Base-by-base conservation (phyloP, 345 rosid species). In the Eucalyptus tenuipes region DNA sequence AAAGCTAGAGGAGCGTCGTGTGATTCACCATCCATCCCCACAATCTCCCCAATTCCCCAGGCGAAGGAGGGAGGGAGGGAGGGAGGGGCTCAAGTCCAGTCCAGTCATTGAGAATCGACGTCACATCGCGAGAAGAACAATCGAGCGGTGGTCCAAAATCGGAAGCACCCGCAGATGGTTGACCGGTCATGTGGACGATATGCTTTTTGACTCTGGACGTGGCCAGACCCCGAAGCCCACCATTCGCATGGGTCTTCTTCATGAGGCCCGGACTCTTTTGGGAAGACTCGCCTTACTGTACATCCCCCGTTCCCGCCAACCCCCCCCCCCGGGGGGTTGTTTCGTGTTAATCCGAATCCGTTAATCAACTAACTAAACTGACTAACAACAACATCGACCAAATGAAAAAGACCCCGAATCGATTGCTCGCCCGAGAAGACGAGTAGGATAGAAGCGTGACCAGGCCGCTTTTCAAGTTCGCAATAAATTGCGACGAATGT, bases 401-500 rank as follows among this genome's bases (percentile, higher is more conserved):
- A 10, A 37, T 37, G 27, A 52, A 64, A 37, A 71, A 71, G 27
- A 18, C 14, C 44, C 14, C 27, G 29, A 75, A 75, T 20, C 13
- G 29, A 22, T 37, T 12, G 14, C 13, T 75, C 27, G 16, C 82
- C 82, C 15, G 8, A 29, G 3, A 40, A 37, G 40, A 75, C 47
- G 10, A 75, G 47, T 0, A 10, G 24, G 82, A 40, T 13, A 40
- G 47, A 40, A 20, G 47, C 47, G 42, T 7, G 27, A 40, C 27
- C 82, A 4, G 82, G 47, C 10, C 24, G 1, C 82, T 75, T 40
- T 37, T 22, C 27, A 2, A 37, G 82, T 75, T 75, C 29, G 8
- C 82, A 13, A 40, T 3, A 75, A 75, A 20, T 13, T 75, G 24
- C 45, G 6, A 3, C 4, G 0, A 1, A 20, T 11, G 5, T 3